Percentiles rank a stretch among this genome's conserved stretches.
phyloP scores from a whole-genome alignment of 2,329 filamentous ascomycete genomes.

The Onygenales sp. region DNA sequence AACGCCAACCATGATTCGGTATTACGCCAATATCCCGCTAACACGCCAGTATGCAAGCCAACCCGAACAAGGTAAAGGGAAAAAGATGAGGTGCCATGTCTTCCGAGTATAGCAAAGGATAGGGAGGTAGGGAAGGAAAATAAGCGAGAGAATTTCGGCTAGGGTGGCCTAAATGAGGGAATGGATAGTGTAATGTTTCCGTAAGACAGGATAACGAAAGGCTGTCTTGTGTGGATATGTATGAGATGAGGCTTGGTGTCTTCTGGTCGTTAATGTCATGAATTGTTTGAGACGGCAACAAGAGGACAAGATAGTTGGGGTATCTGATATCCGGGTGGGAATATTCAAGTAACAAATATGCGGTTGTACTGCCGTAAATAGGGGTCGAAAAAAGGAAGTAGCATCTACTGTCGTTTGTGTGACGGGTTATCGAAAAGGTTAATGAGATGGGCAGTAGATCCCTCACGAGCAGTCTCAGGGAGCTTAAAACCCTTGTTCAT shows the following conservation, averaged over 20 bases:
- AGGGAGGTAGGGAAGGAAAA: background rate
- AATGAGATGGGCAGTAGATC: conserved; percentile 2
- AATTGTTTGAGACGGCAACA: background rate
- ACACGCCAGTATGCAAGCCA: conserved; percentile 1
- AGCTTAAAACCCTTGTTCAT: conserved; percentile 53
- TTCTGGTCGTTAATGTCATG: background rate
- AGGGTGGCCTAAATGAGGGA: too few species aligned
- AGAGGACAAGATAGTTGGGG: background rate
- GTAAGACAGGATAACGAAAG: background rate
- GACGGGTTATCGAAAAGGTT: conserved; percentile 1
- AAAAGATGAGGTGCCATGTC: background rate
- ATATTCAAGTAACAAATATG: background rate
- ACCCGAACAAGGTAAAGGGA: background rate
- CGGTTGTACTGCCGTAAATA: background rate
- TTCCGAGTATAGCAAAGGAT: background rate
- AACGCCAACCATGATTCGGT: background rate
- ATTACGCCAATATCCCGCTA: background rate
- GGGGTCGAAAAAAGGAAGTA: background rate
- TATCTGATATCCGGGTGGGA: background rate
- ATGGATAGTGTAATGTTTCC: too few species aligned
- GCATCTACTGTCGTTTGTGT: conserved; percentile 9
- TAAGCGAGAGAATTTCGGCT: background rate
- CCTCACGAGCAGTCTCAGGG: conserved; percentile 23
- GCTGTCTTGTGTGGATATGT: background rate
- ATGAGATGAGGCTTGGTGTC: background rate